Evolutionary conservation across 208 protist genomes (phyloP), one percentile per base, ranked within the genome.

Genomic region (Porcisia deanei): DNA sequence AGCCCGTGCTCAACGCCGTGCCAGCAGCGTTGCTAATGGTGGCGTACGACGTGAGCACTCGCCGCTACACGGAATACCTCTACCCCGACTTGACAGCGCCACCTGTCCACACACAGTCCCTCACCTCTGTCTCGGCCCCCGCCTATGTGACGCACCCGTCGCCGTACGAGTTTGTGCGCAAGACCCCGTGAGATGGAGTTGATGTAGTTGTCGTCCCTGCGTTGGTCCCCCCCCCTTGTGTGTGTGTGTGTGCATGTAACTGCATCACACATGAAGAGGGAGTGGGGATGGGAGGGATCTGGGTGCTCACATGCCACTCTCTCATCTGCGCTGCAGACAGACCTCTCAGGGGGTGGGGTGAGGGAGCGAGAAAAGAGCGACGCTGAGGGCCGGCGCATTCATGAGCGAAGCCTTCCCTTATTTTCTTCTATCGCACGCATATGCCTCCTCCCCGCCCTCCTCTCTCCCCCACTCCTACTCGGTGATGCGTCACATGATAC

Each of bases 61-160:
- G 92, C 2, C 85, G 83, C 71, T 93, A 85, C 81, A 91, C 92
- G 6, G 92, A 95, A 66, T 77, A 85, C 37, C 74, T 93, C 12
- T 80, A 95, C 69, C 90, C 92, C 2, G 86, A 87, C 41, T 69
- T 65, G 55, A 78, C 52, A 3, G 79, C 83, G 37, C 52, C 70
- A 14, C 81, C 86, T 8, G 65, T 71, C 22, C 85, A 86, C 61
- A 78, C 81, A 43, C 90, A 95, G 76, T 74, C 86, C 37, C 59
- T 96, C 6, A 88, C 74, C 16, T 82, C 79, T 25, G 74, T 80
- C 14, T 55, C 69, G 20, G 71, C 76, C 8, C 78, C 85, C 10
- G 14, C 69, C 3, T 77, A 88, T 57, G 84, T 82, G 37, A 63
- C 37, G 45, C 61, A 61, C 25, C 70, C 81, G 22, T 57, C 74